Percentiles rank a stretch among this genome's conserved stretches.
Conservation (phyloP, 495 filamentous ascomycete genomes). For the Penicillium subrubescens region DNA sequence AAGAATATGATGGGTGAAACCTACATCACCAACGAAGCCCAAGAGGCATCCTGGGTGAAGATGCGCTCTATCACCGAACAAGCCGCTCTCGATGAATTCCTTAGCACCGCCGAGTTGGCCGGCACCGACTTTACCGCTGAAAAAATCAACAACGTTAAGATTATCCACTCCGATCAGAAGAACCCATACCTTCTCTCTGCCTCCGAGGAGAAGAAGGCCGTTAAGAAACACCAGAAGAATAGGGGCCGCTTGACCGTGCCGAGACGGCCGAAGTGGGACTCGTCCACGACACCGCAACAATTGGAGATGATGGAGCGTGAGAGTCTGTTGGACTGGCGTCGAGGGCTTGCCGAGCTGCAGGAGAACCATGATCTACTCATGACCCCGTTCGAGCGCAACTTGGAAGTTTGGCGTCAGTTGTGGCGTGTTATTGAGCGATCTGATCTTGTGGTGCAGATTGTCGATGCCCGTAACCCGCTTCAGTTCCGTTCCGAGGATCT, state of each 20-base stretch:
- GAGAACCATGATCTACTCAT: constrained; percentile 92
- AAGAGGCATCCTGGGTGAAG: constrained; percentile 63
- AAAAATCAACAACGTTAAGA: constrained; percentile 97
- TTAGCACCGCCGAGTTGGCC: constrained; percentile 87
- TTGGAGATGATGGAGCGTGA: constrained; percentile 79
- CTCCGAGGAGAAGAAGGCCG: constrained; percentile 75
- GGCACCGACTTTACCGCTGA: constrained; percentile 98
- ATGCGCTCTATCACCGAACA: constrained; percentile 99
- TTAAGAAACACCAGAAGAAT: constrained; percentile 81
- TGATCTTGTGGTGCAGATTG: constrained; percentile 96
- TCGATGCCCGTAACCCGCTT: constrained; percentile 93
- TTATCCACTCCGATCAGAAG: constrained; percentile 91
- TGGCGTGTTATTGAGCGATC: constrained; percentile 98
- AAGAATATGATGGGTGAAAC: constrained; percentile 48
- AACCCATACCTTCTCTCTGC: constrained; percentile 93
- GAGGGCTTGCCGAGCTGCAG: constrained; percentile 88
- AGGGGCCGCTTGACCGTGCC: constrained; percentile 82
- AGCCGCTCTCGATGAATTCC: constrained; percentile 85
- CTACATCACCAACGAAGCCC: constrained; percentile 49
- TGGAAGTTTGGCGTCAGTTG: constrained; percentile 97
- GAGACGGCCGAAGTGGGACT: constrained; percentile 85
- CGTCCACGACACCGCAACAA: constrained; percentile 76
- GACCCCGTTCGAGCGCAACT: constrained; percentile 97
- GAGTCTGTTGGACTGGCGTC: constrained; percentile 83
- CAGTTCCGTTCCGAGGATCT: constrained; percentile 94